A percentile compares a stretch with the other conserved stretches of the same genome.
phyloP scores from a whole-genome alignment of 2,329 filamentous ascomycete species.

The Periconia sp. region DNA sequence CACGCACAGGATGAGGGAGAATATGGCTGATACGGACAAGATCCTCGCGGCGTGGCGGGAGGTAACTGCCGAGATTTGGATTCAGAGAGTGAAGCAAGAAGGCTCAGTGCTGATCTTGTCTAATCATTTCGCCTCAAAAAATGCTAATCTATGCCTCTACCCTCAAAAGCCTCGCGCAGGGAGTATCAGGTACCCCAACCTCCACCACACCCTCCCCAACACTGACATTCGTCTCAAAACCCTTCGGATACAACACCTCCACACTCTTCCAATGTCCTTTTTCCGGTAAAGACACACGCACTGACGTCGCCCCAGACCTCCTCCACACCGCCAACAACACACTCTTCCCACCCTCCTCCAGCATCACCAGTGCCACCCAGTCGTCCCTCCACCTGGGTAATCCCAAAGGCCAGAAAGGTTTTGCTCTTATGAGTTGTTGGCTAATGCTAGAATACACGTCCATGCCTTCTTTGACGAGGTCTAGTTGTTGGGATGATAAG shows the following conservation, averaged over 20 bases:
- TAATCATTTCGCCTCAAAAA: too few relatives aligned
- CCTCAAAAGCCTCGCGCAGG: neutral
- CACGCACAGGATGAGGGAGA: too few relatives aligned
- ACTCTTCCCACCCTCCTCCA: neutral
- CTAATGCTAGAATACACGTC: constrained; percentile 4
- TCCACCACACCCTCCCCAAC: neutral
- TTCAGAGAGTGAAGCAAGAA: too few relatives aligned
- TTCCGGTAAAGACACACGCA: neutral
- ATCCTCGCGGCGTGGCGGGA: too few relatives aligned
- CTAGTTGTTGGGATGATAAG: neutral
- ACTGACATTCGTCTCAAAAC: neutral
- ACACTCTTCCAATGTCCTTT: neutral
- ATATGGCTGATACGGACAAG: too few relatives aligned
- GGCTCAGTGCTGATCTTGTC: too few relatives aligned
- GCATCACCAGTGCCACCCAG: constrained; percentile 1
- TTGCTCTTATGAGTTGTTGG: neutral
- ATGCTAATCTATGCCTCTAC: too few relatives aligned
- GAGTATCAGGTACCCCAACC: neutral
- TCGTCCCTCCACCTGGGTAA: constrained; percentile 4
- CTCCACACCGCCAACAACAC: constrained; percentile 1
- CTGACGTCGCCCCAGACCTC: neutral
- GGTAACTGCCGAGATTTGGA: too few relatives aligned
- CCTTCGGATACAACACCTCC: neutral
- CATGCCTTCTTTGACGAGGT: constrained; percentile 1
- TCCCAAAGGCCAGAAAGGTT: constrained; percentile 5